Base-by-base conservation (phyloP, 768 basidiomycete genomes). In the Gloeostereum incarnatum region DNA sequence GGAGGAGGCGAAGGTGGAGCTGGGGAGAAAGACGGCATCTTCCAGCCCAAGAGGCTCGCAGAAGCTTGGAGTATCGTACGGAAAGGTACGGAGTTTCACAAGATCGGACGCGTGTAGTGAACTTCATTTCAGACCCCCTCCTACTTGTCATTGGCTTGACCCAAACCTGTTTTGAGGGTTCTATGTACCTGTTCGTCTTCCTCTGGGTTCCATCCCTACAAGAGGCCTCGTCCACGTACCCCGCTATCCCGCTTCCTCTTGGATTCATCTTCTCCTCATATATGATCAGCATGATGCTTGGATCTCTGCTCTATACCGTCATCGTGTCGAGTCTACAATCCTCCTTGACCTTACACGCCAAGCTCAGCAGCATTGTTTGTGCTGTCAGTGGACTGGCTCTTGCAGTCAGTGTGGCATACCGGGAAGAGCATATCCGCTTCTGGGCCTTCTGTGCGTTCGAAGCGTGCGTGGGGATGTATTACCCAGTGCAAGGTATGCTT, bases 131-230 rank as follows among this genome's bases (percentile, higher is more conserved):
- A 82, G 82, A 85, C 50, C 68, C 72, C 1, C 49, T 72, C 33
- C 64, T 87, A 7, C 57, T 84, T 43, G 69, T 71, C 18, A 68
- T 87, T 16, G 81, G 82, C 22, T 57, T 86, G 38, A 77, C 77
- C 0, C 83, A 87, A 56, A 87, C 84, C 1, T 82, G 79, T 56
- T 87, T 87, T 51, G 83, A 87, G 52, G 85, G 84, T 2, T 82
- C 80, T 4, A 84, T 86, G 83, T 86, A 87, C 57, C 70, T 86
- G 43, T 87, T 86, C 57, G 84, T 86, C 45, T 87, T 85, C 61
- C 63, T 81, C 44, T 87, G 84, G 84, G 84, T 87, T 0, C 83
- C 85, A 1, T 68, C 75, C 2, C 61, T 87, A 11, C 81, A 87
- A 57, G 78, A 84, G 51, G 60, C 60, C 16, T 66, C 76, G n/a